Evolutionary conservation across 352 stramenopile species (phyloP).

Genomic region (Pythium scleroteichum): DNA sequence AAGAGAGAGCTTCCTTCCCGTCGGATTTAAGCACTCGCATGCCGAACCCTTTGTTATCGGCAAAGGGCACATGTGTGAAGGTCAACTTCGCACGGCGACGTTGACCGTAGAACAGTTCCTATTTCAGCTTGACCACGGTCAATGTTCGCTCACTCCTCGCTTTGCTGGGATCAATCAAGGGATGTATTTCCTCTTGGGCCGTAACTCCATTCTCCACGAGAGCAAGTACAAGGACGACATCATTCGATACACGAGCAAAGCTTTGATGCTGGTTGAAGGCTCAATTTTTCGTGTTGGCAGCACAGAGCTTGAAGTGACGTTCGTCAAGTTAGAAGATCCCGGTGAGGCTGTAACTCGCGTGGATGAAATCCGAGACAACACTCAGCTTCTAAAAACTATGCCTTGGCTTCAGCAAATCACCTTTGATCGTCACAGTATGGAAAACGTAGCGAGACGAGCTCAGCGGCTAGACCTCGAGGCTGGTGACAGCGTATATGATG

Average conservation of each 20-base stretch:
- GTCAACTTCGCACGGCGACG: constrained; percentile 55
- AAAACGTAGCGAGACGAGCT: constrained; percentile 48
- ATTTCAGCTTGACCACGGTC: constrained; percentile 60
- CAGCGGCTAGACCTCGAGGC: constrained; percentile 42
- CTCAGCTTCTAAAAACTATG: constrained; percentile 43
- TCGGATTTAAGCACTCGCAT: constrained; percentile 52
- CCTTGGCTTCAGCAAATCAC: constrained; percentile 66
- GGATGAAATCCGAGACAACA: constrained; percentile 49
- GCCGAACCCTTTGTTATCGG: constrained; percentile 52
- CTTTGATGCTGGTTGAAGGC: constrained; percentile 66
- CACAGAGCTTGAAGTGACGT: constrained; percentile 64
- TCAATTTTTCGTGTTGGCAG: constrained; percentile 65
- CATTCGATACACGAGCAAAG: constrained; percentile 67
- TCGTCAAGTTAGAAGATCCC: constrained; percentile 38
- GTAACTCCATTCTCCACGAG: constrained; percentile 45
- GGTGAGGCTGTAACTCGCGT: constrained; percentile 17
- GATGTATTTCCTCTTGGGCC: constrained; percentile 70
- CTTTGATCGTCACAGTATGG: constrained; percentile 42
- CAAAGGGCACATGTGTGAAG: constrained; percentile 57
- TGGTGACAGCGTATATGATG: constrained; percentile 59
- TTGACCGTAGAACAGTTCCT: constrained; percentile 66
- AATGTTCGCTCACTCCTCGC: constrained; percentile 57
- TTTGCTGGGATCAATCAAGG: constrained; percentile 64
- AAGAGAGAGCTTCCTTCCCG: constrained; percentile 47
- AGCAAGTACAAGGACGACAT: constrained; percentile 37